phyloP scores from a whole-genome alignment of 768 basidiomycete species.

The Thelephora aurantiotincta region DNA sequence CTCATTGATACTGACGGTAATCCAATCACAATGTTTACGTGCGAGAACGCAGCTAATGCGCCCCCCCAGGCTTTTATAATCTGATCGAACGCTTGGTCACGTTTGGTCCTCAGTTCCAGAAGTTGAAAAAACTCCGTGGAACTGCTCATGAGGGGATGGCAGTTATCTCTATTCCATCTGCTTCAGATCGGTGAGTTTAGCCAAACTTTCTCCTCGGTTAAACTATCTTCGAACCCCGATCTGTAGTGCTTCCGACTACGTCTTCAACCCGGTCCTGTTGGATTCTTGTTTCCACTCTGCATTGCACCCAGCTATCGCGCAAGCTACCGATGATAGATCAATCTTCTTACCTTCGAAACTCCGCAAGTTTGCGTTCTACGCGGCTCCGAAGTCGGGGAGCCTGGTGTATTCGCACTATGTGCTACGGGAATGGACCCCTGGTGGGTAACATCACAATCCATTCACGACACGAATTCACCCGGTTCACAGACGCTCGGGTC shows the following conservation, averaged over 20 bases:
- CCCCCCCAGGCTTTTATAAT: slow-evolving; percentile 16
- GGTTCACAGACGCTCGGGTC: background rate
- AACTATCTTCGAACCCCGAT: background rate
- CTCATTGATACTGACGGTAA: background rate
- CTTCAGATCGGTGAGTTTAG: background rate
- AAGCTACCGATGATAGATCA: slow-evolving; percentile 14
- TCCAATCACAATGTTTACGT: background rate
- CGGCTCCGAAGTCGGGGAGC: slow-evolving; percentile 8
- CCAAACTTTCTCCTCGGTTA: background rate
- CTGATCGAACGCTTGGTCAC: slow-evolving; percentile 17
- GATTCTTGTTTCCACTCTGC: slow-evolving; percentile 22
- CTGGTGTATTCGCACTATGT: slow-evolving; percentile 13
- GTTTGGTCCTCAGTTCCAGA: slow-evolving; percentile 14
- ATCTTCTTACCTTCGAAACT: slow-evolving; percentile 20
- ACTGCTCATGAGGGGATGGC: background rate
- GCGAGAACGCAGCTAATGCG: background rate
- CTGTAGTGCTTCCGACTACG: slow-evolving; percentile 14
- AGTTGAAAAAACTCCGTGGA: slow-evolving; percentile 1
- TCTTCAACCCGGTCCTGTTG: slow-evolving; percentile 22
- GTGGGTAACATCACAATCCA: slow-evolving; percentile 1
- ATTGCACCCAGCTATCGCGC: slow-evolving; percentile 18
- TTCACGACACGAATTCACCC: background rate
- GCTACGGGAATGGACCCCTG: slow-evolving; percentile 17
- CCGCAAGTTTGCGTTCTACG: slow-evolving; percentile 6
- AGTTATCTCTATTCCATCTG: background rate